Evolutionary conservation across 306 rosid genomes (phyloP), one percentile per base, ranked within the genome.

Genomic region (Prunus davidiana): DNA sequence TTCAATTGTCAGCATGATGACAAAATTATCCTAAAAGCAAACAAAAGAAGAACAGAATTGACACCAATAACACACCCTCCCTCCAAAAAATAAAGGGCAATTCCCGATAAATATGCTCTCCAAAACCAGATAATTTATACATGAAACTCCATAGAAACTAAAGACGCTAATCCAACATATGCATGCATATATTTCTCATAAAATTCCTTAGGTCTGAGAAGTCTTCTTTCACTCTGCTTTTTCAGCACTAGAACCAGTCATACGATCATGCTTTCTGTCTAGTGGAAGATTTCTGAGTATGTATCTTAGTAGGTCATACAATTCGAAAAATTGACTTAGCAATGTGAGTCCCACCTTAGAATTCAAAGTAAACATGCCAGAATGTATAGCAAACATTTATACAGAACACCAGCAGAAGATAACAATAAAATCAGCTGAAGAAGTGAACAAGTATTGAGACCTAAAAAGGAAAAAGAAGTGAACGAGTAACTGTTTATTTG

Each of bases 1-100:
- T 41, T 64, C 67, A 54, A 8, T 27, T 70, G 61, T 63, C 79
- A 70, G 78, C 47, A 76, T 64, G 71, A 58, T 64, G 24, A 80
- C 52, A 69, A 74, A n/a, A 55, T 46, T 71, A 8, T 43, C 64
- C 65, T 13, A 55, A 71, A 34, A n/a, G n/a, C 32, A 71, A 71
- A n/a, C 19, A 34, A 30, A 9, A 30, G 7, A 69, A 30, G 47
- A 71, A 30, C 22, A 16, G 46, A 65, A 34, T 30, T 32, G 46
- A 32, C 38, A 38, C 41, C 34, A 47, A 14, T 22, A 68, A 68
- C 7, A 71, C 27, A 38, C 64, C 49, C 63, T 13, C 32, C 32
- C 75, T 71, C 32, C 51, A 54, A 71, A 15, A 25, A 12, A 52
- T 2, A n/a, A 4, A 3, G 18, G 18, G 18, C 62, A 13, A 38